phyloP scores from a whole-genome alignment of 2,329 filamentous ascomycete species.

The Magnaporthiopsis rhizophila region DNA sequence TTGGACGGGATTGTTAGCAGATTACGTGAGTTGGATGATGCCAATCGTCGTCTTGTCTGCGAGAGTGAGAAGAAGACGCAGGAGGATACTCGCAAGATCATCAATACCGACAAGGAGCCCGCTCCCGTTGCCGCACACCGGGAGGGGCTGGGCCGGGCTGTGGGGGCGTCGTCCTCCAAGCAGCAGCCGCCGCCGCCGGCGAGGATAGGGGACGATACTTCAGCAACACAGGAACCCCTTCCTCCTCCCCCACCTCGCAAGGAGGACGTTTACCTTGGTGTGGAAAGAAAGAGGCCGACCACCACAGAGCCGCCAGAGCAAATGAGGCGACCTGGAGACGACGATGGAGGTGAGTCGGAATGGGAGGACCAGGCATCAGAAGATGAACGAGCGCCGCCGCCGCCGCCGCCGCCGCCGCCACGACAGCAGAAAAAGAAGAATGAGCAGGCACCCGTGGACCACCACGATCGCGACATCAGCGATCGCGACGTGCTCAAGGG shows the following conservation, averaged over 20 bases:
- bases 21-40: slow-evolving; percentile 19
- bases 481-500: slow-evolving; percentile 47
- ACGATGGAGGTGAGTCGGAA: not conserved
- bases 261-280: not conserved
- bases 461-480: slow-evolving; percentile 31
- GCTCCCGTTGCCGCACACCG: too few relatives aligned
- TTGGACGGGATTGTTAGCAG: slow-evolving; percentile 20
- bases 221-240: not conserved
- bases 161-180: not conserved
- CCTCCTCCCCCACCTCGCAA: not conserved
- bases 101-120: not conserved
- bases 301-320: not conserved
- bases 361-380: slow-evolving; percentile 2
- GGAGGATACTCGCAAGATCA: not conserved
- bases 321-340: not conserved
- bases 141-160: not conserved
- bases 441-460: slow-evolving; percentile 13
- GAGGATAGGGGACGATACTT: not conserved
- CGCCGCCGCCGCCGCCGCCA: not conserved
- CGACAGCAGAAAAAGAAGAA: not conserved
- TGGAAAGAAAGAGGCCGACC: not conserved
- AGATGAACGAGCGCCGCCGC: not conserved
- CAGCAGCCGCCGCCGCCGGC: too few relatives aligned
- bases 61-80: not conserved
- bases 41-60: not conserved